These are phyloP conservation scores for Cicer judaicum DNA, from an alignment of 306 rosid genomes.

Conservation along the genomic window DNA sequence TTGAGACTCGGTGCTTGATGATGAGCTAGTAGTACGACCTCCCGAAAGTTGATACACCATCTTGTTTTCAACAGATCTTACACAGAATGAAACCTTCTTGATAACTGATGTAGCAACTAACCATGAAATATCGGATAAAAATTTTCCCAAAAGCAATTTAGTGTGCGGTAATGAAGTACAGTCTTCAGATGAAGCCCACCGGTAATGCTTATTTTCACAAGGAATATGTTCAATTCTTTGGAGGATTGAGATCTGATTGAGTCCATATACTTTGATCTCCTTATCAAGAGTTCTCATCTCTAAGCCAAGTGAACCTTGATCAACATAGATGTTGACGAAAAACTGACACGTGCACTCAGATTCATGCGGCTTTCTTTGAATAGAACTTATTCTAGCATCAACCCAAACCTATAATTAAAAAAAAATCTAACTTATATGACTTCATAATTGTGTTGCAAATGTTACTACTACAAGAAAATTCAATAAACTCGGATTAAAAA, in stretches of 20 bases:
- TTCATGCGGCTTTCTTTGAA: constrained; percentile 80
- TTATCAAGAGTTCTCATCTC: constrained; percentile 67
- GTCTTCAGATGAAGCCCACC: constrained; percentile 80
- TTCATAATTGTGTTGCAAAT: constrained; percentile 17
- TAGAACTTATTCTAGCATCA: constrained; percentile 87
- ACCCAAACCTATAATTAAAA: constrained; percentile 59
- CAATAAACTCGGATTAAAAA: constrained; percentile 20
- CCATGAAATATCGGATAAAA: constrained; percentile 80
- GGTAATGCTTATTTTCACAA: constrained; percentile 59
- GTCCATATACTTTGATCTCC: constrained; percentile 60
- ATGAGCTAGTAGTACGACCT: constrained; percentile 38
- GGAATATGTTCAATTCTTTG: constrained; percentile 63
- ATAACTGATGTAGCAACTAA: constrained; percentile 66
- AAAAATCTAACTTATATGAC: constrained; percentile 15
- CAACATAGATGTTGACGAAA: constrained; percentile 71
- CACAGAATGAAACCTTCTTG: constrained; percentile 63
- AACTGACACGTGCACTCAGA: constrained; percentile 71
- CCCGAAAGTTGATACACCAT: constrained; percentile 70
- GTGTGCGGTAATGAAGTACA: constrained; percentile 62
- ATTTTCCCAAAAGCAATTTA: constrained; percentile 70
- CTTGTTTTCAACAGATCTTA: constrained; percentile 71
- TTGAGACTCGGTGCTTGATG: constrained; percentile 43
- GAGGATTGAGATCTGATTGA: constrained; percentile 68
- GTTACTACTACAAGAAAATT: constrained; percentile 4
- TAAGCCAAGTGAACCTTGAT: constrained; percentile 80